Conservation (phyloP, 768 basidiomycete genomes). For the Pleurotus ostreatus region DNA sequence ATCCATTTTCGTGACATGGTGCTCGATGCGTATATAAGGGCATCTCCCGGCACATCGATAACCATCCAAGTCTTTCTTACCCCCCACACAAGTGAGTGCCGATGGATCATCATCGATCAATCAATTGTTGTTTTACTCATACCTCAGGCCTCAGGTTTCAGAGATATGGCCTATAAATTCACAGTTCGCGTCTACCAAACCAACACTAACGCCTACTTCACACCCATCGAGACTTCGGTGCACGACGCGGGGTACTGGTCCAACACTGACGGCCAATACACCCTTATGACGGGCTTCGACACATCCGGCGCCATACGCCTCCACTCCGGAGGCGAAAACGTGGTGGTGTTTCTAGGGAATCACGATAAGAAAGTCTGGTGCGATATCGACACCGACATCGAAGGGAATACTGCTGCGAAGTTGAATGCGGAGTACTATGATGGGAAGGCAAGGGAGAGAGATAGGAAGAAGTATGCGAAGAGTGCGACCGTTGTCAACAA, state of each 20-base stretch:
- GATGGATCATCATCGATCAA: too few relatives aligned
- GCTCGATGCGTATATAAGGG: too few relatives aligned
- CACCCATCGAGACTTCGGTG: not conserved
- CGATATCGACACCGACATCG: not conserved
- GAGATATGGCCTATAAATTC: not conserved
- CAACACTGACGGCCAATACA: not conserved
- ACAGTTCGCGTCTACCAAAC: not conserved
- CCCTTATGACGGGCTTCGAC: not conserved
- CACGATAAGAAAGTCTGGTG: not conserved
- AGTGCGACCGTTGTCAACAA: not conserved
- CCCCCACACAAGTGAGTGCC: too few relatives aligned
- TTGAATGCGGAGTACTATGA: not conserved
- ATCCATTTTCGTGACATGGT: too few relatives aligned
- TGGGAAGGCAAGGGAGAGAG: not conserved
- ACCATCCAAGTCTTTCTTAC: too few relatives aligned
- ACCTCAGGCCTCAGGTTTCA: too few relatives aligned
- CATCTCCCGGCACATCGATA: too few relatives aligned
- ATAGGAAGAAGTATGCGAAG: not conserved
- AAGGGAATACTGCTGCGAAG: not conserved
- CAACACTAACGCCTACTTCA: conserved; percentile 4
- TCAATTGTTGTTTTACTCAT: too few relatives aligned
- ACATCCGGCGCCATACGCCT: conserved; percentile 1
- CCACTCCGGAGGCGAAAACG: not conserved
- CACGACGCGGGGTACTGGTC: not conserved
- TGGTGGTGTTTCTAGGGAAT: not conserved